Conservation (phyloP, 2,329 filamentous ascomycete genomes). For the Ophiocordyceps robertsii region DNA sequence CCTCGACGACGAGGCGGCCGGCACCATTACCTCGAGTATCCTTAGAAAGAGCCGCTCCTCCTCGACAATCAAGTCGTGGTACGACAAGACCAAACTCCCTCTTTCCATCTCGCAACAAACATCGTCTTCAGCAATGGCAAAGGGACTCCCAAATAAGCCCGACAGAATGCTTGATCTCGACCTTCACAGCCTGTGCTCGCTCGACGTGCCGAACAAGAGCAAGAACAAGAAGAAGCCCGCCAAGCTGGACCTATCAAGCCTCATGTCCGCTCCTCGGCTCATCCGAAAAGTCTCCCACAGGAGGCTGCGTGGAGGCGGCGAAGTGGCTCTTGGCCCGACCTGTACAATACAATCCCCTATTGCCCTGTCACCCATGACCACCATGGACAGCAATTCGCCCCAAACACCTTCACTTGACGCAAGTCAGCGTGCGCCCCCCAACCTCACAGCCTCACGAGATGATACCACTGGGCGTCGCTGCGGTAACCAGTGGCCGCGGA, state of each 20-base stretch:
- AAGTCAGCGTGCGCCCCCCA: background rate
- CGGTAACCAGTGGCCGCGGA: slow-evolving; percentile 8
- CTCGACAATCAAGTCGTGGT: slow-evolving; percentile 43
- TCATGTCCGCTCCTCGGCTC: slow-evolving; percentile 21
- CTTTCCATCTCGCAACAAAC: slow-evolving; percentile 46
- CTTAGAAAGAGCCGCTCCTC: slow-evolving; percentile 35
- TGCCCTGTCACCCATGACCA: background rate
- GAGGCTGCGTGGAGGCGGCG: background rate
- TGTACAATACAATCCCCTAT: background rate
- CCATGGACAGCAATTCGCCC: background rate
- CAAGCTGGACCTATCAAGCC: slow-evolving; percentile 33
- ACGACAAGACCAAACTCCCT: slow-evolving; percentile 41
- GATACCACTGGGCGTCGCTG: slow-evolving; percentile 18
- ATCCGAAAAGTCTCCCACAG: slow-evolving; percentile 11
- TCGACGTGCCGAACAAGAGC: background rate
- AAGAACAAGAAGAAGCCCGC: slow-evolving; percentile 28
- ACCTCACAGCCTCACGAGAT: background rate
- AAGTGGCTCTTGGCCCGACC: background rate
- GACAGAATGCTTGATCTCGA: slow-evolving; percentile 30
- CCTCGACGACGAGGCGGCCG: slow-evolving; percentile 14
- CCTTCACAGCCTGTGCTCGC: slow-evolving; percentile 10
- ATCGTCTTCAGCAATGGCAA: slow-evolving; percentile 44
- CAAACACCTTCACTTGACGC: background rate
- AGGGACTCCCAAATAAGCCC: slow-evolving; percentile 35
- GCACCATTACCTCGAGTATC: slow-evolving; percentile 15